Percentiles rank a stretch among this genome's conserved stretches.
Conservation (phyloP, 2,329 filamentous ascomycete genomes). For the Aureobasidium uvarum region DNA sequence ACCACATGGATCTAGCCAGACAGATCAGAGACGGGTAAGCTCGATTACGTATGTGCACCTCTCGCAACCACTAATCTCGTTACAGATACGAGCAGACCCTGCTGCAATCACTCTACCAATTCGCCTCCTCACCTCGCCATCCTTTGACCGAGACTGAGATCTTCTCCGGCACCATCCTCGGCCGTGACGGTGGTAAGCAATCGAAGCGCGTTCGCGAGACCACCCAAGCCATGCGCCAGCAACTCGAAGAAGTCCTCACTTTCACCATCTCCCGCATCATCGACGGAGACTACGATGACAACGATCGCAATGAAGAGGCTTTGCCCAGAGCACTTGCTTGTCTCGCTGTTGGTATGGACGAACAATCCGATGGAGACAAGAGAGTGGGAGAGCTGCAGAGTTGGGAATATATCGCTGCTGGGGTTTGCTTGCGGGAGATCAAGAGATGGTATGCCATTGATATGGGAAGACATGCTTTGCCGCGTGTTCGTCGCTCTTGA, state of each 20-base stretch:
- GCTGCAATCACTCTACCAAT: constrained; percentile 48
- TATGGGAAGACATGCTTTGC: constrained; percentile 3
- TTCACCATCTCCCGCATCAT: constrained; percentile 48
- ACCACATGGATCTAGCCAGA: constrained; percentile 41
- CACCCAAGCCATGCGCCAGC: constrained; percentile 42
- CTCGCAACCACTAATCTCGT: neutral
- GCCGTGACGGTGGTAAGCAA: constrained; percentile 43
- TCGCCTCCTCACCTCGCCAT: constrained; percentile 43
- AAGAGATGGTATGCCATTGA: constrained; percentile 34
- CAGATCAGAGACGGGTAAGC: constrained; percentile 50
- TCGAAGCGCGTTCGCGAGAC: constrained; percentile 39
- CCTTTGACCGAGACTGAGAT: constrained; percentile 54
- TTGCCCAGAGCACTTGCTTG: constrained; percentile 54
- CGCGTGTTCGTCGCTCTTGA: neutral
- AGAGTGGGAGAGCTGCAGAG: constrained; percentile 45
- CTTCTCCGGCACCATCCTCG: constrained; percentile 58
- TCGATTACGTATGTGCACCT: neutral
- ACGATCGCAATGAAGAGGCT: constrained; percentile 42
- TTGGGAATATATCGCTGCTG: constrained; percentile 55
- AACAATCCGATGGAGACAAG: constrained; percentile 38
- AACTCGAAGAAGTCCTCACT: constrained; percentile 44
- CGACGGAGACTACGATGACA: constrained; percentile 39
- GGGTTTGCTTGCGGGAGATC: constrained; percentile 52
- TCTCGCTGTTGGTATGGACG: constrained; percentile 45
- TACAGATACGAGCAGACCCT: constrained; percentile 55